Percentiles rank a stretch among this genome's conserved stretches.
phyloP scores from a whole-genome alignment of 1,284 basidiomycete genomes.

The Caloboletus firmus region DNA sequence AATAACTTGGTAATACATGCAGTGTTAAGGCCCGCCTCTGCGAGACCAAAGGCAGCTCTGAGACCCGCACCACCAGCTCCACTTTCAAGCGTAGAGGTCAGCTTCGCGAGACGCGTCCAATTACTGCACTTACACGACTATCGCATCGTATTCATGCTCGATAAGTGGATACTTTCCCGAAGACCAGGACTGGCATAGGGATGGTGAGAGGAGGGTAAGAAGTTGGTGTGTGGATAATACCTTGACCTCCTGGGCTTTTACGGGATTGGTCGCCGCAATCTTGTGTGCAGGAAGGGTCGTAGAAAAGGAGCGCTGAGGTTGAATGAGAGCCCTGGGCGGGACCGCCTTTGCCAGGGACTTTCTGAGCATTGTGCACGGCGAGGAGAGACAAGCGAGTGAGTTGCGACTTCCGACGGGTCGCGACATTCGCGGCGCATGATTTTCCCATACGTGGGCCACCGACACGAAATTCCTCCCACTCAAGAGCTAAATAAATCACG shows the following conservation, averaged over 20 bases:
- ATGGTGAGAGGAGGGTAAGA: constrained; percentile 13
- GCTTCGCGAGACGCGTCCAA: constrained; percentile 1
- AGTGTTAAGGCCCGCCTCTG: constrained; percentile 97
- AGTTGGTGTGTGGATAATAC: constrained; percentile 39
- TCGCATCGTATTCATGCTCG: constrained; percentile 96
- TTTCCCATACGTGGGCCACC: constrained; percentile 24
- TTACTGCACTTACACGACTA: constrained; percentile 81
- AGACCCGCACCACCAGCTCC: constrained; percentile 98
- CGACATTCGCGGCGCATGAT: constrained; percentile 17
- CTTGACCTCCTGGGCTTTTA: constrained; percentile 82
- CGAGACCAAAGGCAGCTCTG: constrained; percentile 97
- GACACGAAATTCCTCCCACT: neutral
- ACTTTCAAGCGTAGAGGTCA: constrained; percentile 43
- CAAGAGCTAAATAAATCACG: neutral
- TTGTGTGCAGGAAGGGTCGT: constrained; percentile 56
- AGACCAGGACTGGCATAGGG: constrained; percentile 58
- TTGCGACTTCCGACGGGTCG: constrained; percentile 8
- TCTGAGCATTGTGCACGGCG: constrained; percentile 27
- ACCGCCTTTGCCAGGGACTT: constrained; percentile 43
- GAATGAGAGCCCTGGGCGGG: constrained; percentile 46
- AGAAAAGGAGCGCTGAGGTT: constrained; percentile 59
- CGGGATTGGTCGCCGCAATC: constrained; percentile 74
- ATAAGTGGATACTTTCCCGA: constrained; percentile 92
- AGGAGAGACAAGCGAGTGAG: neutral
- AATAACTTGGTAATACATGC: constrained; percentile 99